Evolutionary conservation across 1,139 yeast genomes (phyloP).

Genomic region (Suhomyces bokatorum): DNA sequence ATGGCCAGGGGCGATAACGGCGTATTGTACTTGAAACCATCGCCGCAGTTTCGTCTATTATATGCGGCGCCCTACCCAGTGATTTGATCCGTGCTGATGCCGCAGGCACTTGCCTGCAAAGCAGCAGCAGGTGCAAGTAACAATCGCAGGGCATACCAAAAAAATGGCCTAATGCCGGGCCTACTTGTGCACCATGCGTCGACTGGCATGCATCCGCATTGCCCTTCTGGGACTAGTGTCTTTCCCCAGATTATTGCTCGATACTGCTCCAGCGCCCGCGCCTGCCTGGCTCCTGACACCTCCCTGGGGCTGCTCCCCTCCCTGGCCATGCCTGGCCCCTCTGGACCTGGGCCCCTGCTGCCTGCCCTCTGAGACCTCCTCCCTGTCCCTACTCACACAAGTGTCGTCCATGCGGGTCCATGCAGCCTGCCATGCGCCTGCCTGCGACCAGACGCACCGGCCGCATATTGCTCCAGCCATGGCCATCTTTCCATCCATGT

Average conservation of each 20-base stretch:
- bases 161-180: background rate
- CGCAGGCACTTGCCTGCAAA: constrained; percentile 1
- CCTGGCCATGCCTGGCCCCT: too few species aligned
- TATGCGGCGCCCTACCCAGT: background rate
- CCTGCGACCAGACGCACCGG: too few species aligned
- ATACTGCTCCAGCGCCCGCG: background rate
- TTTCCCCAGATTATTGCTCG: background rate
- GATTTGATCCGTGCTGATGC: constrained; percentile 1
- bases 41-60: constrained; percentile 1
- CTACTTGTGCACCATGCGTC: background rate
- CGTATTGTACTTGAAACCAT: constrained; percentile 2
- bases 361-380: too few species aligned
- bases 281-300: too few species aligned
- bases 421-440: too few species aligned
- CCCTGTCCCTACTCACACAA: too few species aligned
- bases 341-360: too few species aligned
- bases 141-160: background rate
- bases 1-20: constrained; percentile 3
- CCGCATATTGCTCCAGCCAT: too few species aligned
- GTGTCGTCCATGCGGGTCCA: too few species aligned
- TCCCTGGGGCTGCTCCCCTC: too few species aligned
- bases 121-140: background rate
- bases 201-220: background rate
- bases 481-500: too few species aligned
- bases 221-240: too few species aligned